These are phyloP conservation scores for Cucurbita pepo DNA, from an alignment of 306 rosid genomes.

Conservation along the genomic window DNA sequence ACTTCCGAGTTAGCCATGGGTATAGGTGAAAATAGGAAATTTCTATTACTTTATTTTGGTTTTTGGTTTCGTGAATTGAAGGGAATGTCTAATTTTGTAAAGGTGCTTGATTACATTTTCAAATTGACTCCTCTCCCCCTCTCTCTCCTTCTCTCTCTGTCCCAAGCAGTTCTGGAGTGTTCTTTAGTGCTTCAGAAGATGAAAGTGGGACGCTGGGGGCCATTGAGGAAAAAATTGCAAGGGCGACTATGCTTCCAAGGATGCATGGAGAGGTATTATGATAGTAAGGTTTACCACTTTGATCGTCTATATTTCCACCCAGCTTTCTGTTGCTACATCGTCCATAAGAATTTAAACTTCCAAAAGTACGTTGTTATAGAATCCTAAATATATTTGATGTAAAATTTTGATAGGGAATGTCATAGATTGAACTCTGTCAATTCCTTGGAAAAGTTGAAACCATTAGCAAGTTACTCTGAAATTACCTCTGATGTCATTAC, in stretches of 20 bases:
- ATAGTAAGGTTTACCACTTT: not conserved
- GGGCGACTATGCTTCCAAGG: constrained; percentile 71
- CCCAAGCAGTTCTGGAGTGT: constrained; percentile 59
- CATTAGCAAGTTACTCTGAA: not conserved
- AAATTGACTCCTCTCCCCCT: not conserved
- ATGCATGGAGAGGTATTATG: constrained; percentile 63
- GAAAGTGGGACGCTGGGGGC: constrained; percentile 39
- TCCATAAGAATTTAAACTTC: not conserved
- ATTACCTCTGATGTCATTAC: too few species aligned
- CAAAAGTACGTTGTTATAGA: not conserved
- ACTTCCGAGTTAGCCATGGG: not conserved
- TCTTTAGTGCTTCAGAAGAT: constrained; percentile 57
- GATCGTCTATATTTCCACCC: not conserved
- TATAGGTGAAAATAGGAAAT: not conserved
- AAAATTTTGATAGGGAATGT: not conserved
- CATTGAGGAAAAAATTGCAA: constrained; percentile 80
- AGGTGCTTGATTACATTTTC: not conserved
- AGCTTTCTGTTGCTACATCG: not conserved
- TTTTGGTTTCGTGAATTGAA: not conserved
- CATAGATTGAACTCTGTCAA: not conserved
- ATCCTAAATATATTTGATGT: not conserved
- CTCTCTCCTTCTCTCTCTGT: constrained; percentile 1
- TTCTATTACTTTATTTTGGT: not conserved
- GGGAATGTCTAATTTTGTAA: not conserved
- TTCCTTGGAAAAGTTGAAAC: not conserved